Conservation (phyloP, 2,329 filamentous ascomycete species). For the Hymenoscyphus linearis region DNA sequence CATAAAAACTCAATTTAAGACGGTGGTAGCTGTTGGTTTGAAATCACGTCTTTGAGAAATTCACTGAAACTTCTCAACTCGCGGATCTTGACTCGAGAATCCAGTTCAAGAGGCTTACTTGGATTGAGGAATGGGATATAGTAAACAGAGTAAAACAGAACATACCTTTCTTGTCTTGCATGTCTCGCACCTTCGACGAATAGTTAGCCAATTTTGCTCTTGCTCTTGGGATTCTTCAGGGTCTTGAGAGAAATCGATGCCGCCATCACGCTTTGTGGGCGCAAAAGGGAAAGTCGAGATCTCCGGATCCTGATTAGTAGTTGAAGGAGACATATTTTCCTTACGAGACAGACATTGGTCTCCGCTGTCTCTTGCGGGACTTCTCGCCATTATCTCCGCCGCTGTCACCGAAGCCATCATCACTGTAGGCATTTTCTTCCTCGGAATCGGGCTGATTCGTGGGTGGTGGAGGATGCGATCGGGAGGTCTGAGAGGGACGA, state of each 20-base stretch:
- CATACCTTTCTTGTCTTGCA: conserved; percentile 76
- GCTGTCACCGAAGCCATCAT: conserved; percentile 23
- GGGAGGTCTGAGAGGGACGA: conserved; percentile 16
- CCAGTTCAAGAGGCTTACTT: no score
- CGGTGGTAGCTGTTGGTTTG: background rate
- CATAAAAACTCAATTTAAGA: background rate
- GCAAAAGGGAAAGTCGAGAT: conserved; percentile 13
- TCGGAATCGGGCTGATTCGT: conserved; percentile 30
- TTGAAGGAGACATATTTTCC: conserved; percentile 28
- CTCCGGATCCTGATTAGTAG: conserved; percentile 14
- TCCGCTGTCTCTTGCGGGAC: conserved; percentile 41
- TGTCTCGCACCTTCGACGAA: conserved; percentile 58
- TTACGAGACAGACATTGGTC: conserved; percentile 47
- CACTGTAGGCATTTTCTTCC: conserved; percentile 29
- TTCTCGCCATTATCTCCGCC: conserved; percentile 30
- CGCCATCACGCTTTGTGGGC: conserved; percentile 6
- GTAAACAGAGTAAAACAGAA: conserved; percentile 2
- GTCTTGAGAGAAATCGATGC: conserved; percentile 13
- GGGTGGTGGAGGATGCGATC: conserved; percentile 15
- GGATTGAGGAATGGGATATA: background rate
- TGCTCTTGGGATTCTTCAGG: conserved; percentile 19
- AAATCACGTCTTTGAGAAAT: background rate
- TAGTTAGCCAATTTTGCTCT: conserved; percentile 29
- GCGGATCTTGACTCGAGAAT: no score
- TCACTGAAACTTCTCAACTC: background rate